A percentile compares a stretch with the other conserved stretches of the same genome.
These are phyloP conservation scores for Ambrosiella cleistominuta DNA, from an alignment of 2,329 filamentous ascomycete genomes.

Conservation along the genomic window DNA sequence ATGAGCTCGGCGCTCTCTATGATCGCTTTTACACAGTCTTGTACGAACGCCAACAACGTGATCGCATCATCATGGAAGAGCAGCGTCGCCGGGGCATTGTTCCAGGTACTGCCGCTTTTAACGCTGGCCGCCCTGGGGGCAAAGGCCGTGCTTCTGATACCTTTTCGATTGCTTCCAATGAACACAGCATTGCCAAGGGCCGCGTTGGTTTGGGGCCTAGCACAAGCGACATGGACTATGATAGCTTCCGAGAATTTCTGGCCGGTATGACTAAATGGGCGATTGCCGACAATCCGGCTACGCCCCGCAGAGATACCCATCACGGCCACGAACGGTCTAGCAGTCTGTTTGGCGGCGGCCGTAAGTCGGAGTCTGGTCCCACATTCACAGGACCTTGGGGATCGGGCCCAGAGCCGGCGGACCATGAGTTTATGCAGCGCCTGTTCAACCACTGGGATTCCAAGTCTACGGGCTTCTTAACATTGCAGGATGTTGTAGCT, in stretches of 20 bases:
- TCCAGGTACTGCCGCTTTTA: slow-evolving; percentile 15
- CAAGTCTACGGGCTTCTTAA: slow-evolving; percentile 59
- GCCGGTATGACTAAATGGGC: slow-evolving; percentile 86
- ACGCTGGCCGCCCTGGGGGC: slow-evolving; percentile 21
- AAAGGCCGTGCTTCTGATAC: slow-evolving; percentile 22
- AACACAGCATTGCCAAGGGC: slow-evolving; percentile 50
- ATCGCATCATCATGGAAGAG: slow-evolving; percentile 60
- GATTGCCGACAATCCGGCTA: slow-evolving; percentile 63
- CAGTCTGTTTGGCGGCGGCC: slow-evolving; percentile 42
- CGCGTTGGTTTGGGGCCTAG: slow-evolving; percentile 78
- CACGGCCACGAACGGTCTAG: slow-evolving; percentile 33
- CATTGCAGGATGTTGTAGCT: slow-evolving; percentile 77
- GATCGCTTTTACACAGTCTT: slow-evolving; percentile 85
- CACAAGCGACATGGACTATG: slow-evolving; percentile 90
- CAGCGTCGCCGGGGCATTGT: slow-evolving; percentile 36
- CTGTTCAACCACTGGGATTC: slow-evolving; percentile 80
- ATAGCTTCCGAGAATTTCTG: slow-evolving; percentile 86
- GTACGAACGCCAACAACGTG: slow-evolving; percentile 78
- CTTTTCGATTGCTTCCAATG: slow-evolving; percentile 13
- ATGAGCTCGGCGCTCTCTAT: slow-evolving; percentile 79
- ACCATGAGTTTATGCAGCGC: slow-evolving; percentile 85
- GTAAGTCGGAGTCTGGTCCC: slow-evolving; percentile 24
- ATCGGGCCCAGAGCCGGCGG: slow-evolving; percentile 49
- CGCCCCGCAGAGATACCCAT: slow-evolving; percentile 30
- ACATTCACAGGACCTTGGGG: slow-evolving; percentile 34